Base-by-base conservation (phyloP, 768 basidiomycete genomes). In the Kwoniella mangroviensis region DNA sequence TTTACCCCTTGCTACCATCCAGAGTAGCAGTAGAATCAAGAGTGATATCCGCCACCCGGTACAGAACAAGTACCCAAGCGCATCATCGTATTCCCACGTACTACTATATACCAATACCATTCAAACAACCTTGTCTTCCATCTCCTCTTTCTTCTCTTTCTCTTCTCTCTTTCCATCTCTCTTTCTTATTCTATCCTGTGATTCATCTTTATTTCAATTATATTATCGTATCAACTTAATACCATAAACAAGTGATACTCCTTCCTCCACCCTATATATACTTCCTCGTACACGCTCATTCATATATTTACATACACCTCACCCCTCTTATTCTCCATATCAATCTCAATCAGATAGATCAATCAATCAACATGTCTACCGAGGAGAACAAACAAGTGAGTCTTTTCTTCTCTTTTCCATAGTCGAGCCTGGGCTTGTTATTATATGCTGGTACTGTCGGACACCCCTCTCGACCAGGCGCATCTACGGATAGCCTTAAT, bases 301-400 rank as follows among this genome's bases (percentile, higher is more conserved):
- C 59, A 41, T 68, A 15, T 19, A 21, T 22, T n/a, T 49, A 26
- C 58, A 55, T 58, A 22, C 12, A 54, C 34, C 22, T 26, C 43
- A 21, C 11, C n/a, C 28, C 45, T 51, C 40, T 34, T 12, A 3
- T 15, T 26, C 40, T 55, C 3, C 34, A 12, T 45, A 22, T 51
- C 41, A 65, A 53, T 24, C 34, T 34, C 28, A 12, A 59, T 40
- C 40, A 58, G 49, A 10, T 21, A 61, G 49, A 63, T 24, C 34
- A 21, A 52, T n/a, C 67, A 62, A 24, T 54, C 53, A 69, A 69
- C 68, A 69, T 69, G 68, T 69, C 68, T 49, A 53, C 49, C 62
- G 68, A 63, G 45, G 54, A 69, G 52, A 63, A 57, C 54, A 69
- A 69, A 56, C 68, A 63, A 54, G 68, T 69, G 62, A 69, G 68